phyloP scores from a whole-genome alignment of 768 basidiomycete genomes.

The Rubroboletus pulcherrimus region DNA sequence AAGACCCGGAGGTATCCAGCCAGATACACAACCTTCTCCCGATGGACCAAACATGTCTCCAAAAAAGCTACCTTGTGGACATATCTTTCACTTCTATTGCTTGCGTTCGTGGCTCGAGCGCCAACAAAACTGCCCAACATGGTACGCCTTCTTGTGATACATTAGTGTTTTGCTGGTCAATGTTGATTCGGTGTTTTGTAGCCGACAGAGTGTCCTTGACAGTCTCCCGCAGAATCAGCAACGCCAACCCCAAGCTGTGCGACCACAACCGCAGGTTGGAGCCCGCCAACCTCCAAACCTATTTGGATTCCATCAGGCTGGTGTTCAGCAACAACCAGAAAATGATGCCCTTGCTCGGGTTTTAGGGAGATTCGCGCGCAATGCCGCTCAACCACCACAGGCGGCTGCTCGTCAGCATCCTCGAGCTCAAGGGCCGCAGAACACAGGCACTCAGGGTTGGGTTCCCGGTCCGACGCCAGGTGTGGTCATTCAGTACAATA shows the following conservation, averaged over 20 bases:
- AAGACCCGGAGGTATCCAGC: slow-evolving; percentile 22
- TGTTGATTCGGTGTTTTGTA: slow-evolving; percentile 25
- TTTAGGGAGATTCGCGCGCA: slow-evolving; percentile 53
- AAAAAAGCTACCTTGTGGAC: slow-evolving; percentile 94
- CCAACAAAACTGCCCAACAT: slow-evolving; percentile 98
- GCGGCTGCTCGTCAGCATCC: slow-evolving; percentile 29
- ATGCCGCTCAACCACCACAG: slow-evolving; percentile 42
- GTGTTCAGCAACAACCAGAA: slow-evolving; percentile 34
- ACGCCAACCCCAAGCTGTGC: slow-evolving; percentile 25
- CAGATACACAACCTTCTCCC: slow-evolving; percentile 21
- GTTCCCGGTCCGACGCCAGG: slow-evolving; percentile 38
- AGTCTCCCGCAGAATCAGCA: slow-evolving; percentile 34
- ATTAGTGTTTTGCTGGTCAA: not conserved
- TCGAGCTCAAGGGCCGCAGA: slow-evolving; percentile 32
- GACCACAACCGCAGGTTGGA: slow-evolving; percentile 26
- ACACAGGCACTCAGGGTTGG: slow-evolving; percentile 34
- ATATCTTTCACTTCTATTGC: slow-evolving; percentile 98
- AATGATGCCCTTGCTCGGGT: slow-evolving; percentile 37
- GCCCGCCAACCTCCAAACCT: slow-evolving; percentile 32
- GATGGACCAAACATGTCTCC: slow-evolving; percentile 93
- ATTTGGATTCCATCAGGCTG: slow-evolving; percentile 26
- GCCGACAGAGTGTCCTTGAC: slow-evolving; percentile 77
- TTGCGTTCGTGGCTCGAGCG: slow-evolving; percentile 96
- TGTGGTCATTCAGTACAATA: slow-evolving; percentile 61
- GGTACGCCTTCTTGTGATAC: slow-evolving; percentile 48